Base-by-base conservation (phyloP, 2,329 filamentous ascomycete genomes). In the Myriosclerotinia scirpicola region DNA sequence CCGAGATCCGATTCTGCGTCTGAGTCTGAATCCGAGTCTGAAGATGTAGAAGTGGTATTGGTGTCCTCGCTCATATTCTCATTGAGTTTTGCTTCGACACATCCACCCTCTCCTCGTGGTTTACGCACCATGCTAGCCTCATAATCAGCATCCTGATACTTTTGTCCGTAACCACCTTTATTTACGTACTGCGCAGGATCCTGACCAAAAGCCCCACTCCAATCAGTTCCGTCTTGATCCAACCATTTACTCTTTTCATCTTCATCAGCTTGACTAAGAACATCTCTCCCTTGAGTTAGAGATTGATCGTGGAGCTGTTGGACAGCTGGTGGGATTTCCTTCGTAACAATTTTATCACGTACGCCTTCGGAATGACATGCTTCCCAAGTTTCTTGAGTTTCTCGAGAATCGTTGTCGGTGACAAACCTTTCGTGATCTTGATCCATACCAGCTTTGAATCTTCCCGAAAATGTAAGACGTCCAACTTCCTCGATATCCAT, bases 361-460 rank as follows among this genome's bases (percentile, higher is more conserved):
- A 97, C 91, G 15, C 94, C 94, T 77, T 98, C 93, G 0, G 92
- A 87, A 52, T 90, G 86, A 76, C 94, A 97, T 0, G 93, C 91
- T 77, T 97, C 93, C 92, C 93, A 98, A 0, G 90, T 91, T 79
- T 98, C 94, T 70, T 92, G 96, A 0, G 93, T 97, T 81, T 98
- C 95, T 42, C 94, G 89, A 1, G 90, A 89, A 76, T 96, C 88
- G 74, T 96, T 97, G 77, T 96, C 91, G 58, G 87, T 85, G 30
- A 97, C 88, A 72, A 97, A 97, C 1, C 83, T 83, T 71, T 91
- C 85, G 76, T 98, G 95, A 22, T 92, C 90, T 64, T 91, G 87
- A 76, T 97, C 93, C 59, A 92, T 96, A 17, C 94, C 94, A 0
- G 93, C 88, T 70, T 95, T 96, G 81, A 98, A 98, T 15, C 88